Evolutionary conservation across 2,329 filamentous ascomycete genomes (phyloP).

Genomic region (Hymenoscyphus fraxineus): DNA sequence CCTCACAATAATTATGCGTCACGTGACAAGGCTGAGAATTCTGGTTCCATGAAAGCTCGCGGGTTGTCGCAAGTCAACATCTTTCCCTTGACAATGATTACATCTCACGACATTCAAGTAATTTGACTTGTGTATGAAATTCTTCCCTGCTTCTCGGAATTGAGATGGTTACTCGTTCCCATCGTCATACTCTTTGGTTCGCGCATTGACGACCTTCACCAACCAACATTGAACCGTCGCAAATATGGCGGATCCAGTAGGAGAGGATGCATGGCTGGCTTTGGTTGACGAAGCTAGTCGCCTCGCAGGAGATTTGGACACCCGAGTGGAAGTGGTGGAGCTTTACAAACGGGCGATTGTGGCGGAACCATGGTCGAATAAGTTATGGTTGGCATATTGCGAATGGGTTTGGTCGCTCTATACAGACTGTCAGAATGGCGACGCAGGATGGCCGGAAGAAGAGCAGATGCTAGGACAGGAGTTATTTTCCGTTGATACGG

Average conservation of each 20-base stretch:
- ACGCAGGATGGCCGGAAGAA: slow-evolving; percentile 59
- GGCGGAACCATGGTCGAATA: slow-evolving; percentile 70
- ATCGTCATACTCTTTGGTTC: neutral
- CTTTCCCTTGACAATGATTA: neutral
- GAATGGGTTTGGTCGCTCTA: slow-evolving; percentile 74
- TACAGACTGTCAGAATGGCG: slow-evolving; percentile 55
- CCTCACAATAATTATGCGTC: slow-evolving; percentile 8
- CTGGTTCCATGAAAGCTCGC: neutral
- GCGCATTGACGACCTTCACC: neutral
- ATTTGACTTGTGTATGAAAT: neutral
- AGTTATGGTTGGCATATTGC: slow-evolving; percentile 73
- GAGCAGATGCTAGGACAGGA: slow-evolving; percentile 67
- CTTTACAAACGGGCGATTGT: slow-evolving; percentile 65
- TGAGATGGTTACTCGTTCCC: neutral
- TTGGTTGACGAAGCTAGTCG: slow-evolving; percentile 69
- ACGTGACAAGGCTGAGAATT: slow-evolving; percentile 3
- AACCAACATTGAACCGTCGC: neutral
- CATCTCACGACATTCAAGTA: neutral
- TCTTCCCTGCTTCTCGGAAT: neutral
- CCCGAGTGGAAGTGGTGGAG: slow-evolving; percentile 67
- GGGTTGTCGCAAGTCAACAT: neutral
- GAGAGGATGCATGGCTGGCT: slow-evolving; percentile 74
- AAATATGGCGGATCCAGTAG: slow-evolving; percentile 51
- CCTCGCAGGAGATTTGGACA: slow-evolving; percentile 58
- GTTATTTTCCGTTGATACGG: slow-evolving; percentile 64